These are phyloP conservation scores for Erodium moschatum DNA, from an alignment of 441 rosid genomes.

Conservation along the genomic window DNA sequence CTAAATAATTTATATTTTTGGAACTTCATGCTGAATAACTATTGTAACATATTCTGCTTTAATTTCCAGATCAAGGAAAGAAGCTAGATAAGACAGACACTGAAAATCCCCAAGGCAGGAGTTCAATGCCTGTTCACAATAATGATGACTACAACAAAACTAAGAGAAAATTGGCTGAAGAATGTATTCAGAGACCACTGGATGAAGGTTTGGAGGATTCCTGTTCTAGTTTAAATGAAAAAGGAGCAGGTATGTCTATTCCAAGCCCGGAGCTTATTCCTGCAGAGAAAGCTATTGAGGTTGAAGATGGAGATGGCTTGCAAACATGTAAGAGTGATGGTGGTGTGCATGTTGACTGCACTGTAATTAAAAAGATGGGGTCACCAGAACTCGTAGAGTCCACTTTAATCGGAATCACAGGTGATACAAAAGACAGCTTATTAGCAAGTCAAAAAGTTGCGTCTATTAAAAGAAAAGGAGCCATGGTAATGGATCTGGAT, in stretches of 20 bases:
- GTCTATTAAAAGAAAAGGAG: constrained; percentile 35
- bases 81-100: constrained; percentile 9
- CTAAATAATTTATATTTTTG: background rate
- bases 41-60: constrained; percentile 5
- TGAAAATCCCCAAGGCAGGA: constrained; percentile 9
- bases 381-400: constrained; percentile 21
- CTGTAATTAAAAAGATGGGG: constrained; percentile 20
- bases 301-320: constrained; percentile 25
- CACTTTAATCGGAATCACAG: constrained; percentile 3
- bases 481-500: constrained; percentile 18
- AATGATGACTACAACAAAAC: constrained; percentile 5
- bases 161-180: constrained; percentile 15
- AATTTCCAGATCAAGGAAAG: constrained; percentile 21
- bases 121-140: constrained; percentile 18
- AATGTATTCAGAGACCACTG: constrained; percentile 6
- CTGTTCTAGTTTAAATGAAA: background rate
- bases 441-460: constrained; percentile 22
- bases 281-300: constrained; percentile 17
- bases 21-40: background rate
- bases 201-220: background rate
- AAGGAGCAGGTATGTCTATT: constrained; percentile 8
- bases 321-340: constrained; percentile 21
- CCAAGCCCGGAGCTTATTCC: constrained; percentile 12
- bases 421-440: constrained; percentile 22
- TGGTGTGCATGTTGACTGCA: constrained; percentile 15